Evolutionary conservation across 345 rosid genomes (phyloP).

Genomic region (Hypericum androsaemum): DNA sequence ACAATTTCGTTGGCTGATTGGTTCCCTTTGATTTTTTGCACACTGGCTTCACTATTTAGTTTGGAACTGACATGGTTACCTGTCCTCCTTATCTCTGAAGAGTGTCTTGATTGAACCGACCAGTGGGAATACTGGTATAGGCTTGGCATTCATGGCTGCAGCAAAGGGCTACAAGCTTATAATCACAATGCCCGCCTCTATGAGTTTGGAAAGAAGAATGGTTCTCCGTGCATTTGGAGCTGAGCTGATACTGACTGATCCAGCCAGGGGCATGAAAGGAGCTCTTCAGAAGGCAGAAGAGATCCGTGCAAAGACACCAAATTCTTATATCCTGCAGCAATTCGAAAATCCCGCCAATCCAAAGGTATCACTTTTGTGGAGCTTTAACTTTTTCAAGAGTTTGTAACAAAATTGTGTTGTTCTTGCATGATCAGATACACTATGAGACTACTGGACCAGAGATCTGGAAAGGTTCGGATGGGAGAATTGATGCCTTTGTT

Average conservation of each 20-base stretch:
- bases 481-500: constrained; percentile 53
- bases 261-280: constrained; percentile 36
- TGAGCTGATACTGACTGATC: constrained; percentile 43
- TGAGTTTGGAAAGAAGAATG: constrained; percentile 56
- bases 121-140: constrained; percentile 75
- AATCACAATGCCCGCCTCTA: constrained; percentile 43
- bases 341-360: constrained; percentile 63
- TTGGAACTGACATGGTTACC: no score
- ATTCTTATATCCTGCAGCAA: constrained; percentile 48
- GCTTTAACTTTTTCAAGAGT: not conserved
- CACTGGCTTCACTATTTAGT: no score
- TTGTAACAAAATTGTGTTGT: no score
- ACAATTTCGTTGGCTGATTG: no score
- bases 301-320: constrained; percentile 40
- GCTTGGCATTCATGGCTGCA: constrained; percentile 59
- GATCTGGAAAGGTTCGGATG: constrained; percentile 65
- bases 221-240: constrained; percentile 68
- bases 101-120: constrained; percentile 47
- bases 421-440: constrained; percentile 36
- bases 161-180: constrained; percentile 54
- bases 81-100: constrained; percentile 11
- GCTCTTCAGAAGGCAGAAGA: constrained; percentile 40
- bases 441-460: constrained; percentile 66
- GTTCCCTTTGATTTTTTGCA: no score
- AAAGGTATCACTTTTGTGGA: constrained; percentile 25